A percentile compares a stretch with the other conserved stretches of the same genome.
phyloP scores from a whole-genome alignment of 257 asterid genomes.

The Nicotiana sylvestris region DNA sequence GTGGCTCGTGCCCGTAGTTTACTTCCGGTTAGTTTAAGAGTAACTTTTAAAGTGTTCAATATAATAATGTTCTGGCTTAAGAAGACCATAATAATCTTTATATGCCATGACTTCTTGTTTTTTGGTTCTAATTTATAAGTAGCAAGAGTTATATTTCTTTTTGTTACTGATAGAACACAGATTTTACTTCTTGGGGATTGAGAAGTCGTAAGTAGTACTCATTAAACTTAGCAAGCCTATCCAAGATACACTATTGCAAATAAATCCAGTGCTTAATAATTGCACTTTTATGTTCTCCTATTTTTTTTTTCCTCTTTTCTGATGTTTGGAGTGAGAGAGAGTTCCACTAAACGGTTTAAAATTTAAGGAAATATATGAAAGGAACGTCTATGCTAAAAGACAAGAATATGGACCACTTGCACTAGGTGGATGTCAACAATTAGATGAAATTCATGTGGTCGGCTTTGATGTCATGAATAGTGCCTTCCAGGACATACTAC shows the following conservation, averaged over 20 bases:
- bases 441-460: not conserved
- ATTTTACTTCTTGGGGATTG: not conserved
- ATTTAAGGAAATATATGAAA: not conserved
- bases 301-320: not conserved
- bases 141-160: not conserved
- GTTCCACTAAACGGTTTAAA: not conserved
- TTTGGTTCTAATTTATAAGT: no score
- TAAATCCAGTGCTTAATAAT: not conserved
- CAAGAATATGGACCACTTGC: constrained; percentile 6
- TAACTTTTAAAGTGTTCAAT: not conserved
- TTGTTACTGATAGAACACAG: not conserved
- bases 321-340: not conserved
- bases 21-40: not conserved
- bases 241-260: not conserved
- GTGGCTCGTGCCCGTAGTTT: not conserved
- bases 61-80: not conserved
- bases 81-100: not conserved
- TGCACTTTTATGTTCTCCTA: not conserved
- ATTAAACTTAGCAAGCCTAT: not conserved
- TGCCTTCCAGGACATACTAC: not conserved
- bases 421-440: not conserved
- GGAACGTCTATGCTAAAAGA: not conserved
- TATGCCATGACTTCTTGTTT: not conserved
- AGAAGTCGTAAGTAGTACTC: no score
- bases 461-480: not conserved